These are phyloP conservation scores for Fusarium papillatum DNA, from an alignment of 2,329 filamentous ascomycete species.

Conservation along the genomic window DNA sequence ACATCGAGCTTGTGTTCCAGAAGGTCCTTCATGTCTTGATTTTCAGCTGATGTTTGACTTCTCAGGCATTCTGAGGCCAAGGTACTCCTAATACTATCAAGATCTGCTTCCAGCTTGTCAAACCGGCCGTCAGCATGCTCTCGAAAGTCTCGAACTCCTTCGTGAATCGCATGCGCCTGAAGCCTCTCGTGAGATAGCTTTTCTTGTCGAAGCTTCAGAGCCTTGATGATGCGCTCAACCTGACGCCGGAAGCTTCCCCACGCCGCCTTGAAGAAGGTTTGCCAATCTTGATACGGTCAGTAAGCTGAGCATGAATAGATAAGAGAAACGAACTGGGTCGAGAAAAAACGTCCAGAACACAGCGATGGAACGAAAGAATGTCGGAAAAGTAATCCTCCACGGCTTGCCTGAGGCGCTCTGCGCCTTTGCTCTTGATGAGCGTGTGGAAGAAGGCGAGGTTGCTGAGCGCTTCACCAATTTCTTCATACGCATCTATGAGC, in stretches of 20 bases:
- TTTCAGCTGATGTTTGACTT: fast-evolving
- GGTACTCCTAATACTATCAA: not conserved
- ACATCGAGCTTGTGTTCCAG: not conserved
- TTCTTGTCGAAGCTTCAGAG: slow-evolving; percentile 3
- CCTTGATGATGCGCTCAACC: slow-evolving; percentile 7
- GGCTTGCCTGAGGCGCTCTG: fast-evolving
- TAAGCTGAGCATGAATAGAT: too few species aligned
- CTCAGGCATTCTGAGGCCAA: fast-evolving
- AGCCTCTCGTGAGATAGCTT: not conserved
- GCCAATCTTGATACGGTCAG: slow-evolving; percentile 11
- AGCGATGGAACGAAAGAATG: slow-evolving; percentile 15
- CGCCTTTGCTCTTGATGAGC: not conserved
- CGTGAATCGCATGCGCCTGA: not conserved
- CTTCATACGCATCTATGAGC: not conserved
- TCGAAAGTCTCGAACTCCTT: not conserved
- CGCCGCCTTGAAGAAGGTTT: not conserved
- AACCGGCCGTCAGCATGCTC: fast-evolving
- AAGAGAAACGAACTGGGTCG: not conserved
- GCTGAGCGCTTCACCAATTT: not conserved
- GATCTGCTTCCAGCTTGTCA: fast-evolving
- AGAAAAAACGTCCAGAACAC: slow-evolving; percentile 9
- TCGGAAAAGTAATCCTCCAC: slow-evolving; percentile 9
- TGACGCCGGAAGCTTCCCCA: slow-evolving; percentile 23
- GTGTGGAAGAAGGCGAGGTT: not conserved
- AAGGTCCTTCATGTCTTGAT: not conserved